Percentiles rank a stretch among this genome's conserved stretches.
Conservation (phyloP, 805 yeast genomes). For the Saturnispora silvae region DNA sequence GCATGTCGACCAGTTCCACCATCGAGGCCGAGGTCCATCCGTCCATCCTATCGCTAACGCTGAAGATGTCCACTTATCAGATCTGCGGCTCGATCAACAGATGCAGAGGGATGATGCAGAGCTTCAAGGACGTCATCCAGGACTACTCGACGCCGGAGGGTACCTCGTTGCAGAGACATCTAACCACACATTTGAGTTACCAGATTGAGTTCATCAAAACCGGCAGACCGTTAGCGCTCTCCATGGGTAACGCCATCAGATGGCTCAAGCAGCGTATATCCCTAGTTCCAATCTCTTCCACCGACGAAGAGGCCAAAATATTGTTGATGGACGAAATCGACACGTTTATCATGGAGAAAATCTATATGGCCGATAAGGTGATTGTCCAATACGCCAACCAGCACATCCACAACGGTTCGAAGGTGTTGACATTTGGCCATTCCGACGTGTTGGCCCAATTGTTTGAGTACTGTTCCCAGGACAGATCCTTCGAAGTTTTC, state of each 20-base stretch:
- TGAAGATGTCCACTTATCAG: slow-evolving; percentile 71
- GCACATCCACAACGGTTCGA: slow-evolving; percentile 67
- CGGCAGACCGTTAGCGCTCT: slow-evolving; percentile 81
- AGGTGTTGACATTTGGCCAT: slow-evolving; percentile 79
- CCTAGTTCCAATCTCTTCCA: slow-evolving; percentile 60
- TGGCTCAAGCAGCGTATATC: slow-evolving; percentile 95
- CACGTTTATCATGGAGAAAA: slow-evolving; percentile 71
- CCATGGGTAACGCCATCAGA: slow-evolving; percentile 97
- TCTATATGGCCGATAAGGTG: slow-evolving; percentile 71
- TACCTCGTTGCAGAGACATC: slow-evolving; percentile 75
- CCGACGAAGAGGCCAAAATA: slow-evolving; percentile 58
- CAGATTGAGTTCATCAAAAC: slow-evolving; percentile 89
- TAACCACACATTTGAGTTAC: slow-evolving; percentile 77
- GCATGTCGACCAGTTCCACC: slow-evolving; percentile 47
- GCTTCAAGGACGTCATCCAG: slow-evolving; percentile 66
- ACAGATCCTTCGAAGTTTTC: slow-evolving; percentile 63
- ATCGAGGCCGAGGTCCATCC: slow-evolving; percentile 77
- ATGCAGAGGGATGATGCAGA: slow-evolving; percentile 73
- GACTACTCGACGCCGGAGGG: slow-evolving; percentile 82
- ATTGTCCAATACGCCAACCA: slow-evolving; percentile 71
- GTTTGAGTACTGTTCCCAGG: slow-evolving; percentile 60
- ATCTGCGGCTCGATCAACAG: slow-evolving; percentile 86
- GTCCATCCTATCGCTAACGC: slow-evolving; percentile 63
- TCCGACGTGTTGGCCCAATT: slow-evolving; percentile 74
- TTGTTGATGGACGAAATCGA: slow-evolving; percentile 60